Conservation (phyloP, 2,329 filamentous ascomycete species). For the Ophiostoma australiae region DNA sequence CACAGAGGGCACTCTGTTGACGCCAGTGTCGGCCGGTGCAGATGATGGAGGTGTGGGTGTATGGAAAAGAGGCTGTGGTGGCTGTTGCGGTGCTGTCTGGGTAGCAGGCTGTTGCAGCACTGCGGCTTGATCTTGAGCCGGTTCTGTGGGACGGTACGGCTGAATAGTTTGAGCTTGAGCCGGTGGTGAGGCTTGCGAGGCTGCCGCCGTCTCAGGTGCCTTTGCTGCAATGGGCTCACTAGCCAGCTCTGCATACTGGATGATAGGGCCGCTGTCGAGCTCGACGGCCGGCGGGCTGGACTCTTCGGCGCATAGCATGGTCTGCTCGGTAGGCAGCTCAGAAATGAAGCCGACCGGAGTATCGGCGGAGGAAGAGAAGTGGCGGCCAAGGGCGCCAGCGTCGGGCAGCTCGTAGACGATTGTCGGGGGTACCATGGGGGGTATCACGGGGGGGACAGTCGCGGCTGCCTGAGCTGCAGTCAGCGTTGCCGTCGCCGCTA, state of each 20-base stretch:
- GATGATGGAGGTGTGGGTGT: not conserved
- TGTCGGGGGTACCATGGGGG: constrained; percentile 19
- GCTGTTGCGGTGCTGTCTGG: not conserved
- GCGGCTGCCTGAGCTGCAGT: constrained; percentile 29
- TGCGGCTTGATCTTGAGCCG: not conserved
- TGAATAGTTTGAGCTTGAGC: not conserved
- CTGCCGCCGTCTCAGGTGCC: not conserved
- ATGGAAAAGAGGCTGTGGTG: not conserved
- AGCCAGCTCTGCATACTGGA: constrained; percentile 39
- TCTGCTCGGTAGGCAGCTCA: constrained; percentile 45
- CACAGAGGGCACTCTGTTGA: not conserved
- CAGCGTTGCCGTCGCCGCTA: not conserved
- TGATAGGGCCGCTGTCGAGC: constrained; percentile 36
- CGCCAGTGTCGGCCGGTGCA: not conserved
- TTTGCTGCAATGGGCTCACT: constrained; percentile 31
- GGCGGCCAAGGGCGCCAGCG: constrained; percentile 24
- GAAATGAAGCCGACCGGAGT: constrained; percentile 40
- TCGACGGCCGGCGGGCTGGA: constrained; percentile 44
- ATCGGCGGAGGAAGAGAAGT: constrained; percentile 35
- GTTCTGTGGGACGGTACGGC: not conserved
- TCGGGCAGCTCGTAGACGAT: constrained; percentile 32
- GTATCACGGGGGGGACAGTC: constrained; percentile 30
- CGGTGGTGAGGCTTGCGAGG: not conserved
- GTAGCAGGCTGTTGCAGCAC: not conserved
- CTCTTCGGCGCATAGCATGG: constrained; percentile 40